phyloP scores from a whole-genome alignment of 2,329 filamentous ascomycete genomes.

The Aureobasidium uvarum region DNA sequence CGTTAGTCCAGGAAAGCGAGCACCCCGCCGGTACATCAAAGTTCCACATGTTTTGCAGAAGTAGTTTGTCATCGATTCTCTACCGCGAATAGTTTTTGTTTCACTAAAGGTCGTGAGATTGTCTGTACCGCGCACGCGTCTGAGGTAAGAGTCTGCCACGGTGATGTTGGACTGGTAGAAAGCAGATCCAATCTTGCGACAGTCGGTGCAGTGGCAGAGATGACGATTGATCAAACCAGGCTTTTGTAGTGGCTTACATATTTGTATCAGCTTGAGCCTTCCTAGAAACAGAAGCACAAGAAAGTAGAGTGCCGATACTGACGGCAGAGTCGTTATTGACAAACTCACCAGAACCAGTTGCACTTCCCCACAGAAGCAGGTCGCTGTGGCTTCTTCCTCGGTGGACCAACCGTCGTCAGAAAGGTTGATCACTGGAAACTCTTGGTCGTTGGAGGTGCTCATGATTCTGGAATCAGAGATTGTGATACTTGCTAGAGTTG shows the following conservation, averaged over 20 bases:
- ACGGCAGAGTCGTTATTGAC: too few relatives aligned
- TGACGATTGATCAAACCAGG: slow-evolving; percentile 53
- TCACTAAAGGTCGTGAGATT: slow-evolving; percentile 52
- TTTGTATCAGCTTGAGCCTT: background rate
- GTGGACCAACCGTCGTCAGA: background rate
- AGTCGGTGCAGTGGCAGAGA: slow-evolving; percentile 61
- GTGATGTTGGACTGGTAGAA: slow-evolving; percentile 62
- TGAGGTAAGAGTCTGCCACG: slow-evolving; percentile 47
- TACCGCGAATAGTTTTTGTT: slow-evolving; percentile 48
- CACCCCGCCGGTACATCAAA: slow-evolving; percentile 57
- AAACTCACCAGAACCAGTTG: slow-evolving; percentile 52
- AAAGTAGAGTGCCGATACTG: too few relatives aligned
- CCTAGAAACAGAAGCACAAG: background rate
- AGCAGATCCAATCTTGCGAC: slow-evolving; percentile 60
- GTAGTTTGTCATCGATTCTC: slow-evolving; percentile 58
- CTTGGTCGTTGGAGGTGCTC: background rate
- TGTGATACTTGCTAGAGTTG: too few relatives aligned
- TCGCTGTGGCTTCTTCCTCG: slow-evolving; percentile 50
- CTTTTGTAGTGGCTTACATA: slow-evolving; percentile 34
- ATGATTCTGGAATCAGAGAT: background rate
- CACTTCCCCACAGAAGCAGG: slow-evolving; percentile 59
- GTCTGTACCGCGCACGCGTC: slow-evolving; percentile 53
- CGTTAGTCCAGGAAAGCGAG: slow-evolving; percentile 46
- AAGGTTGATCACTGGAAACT: background rate
- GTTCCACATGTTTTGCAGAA: slow-evolving; percentile 62